Evolutionary conservation across 2,329 filamentous ascomycete genomes (phyloP).

Genomic region (Ophiostoma sp.): DNA sequence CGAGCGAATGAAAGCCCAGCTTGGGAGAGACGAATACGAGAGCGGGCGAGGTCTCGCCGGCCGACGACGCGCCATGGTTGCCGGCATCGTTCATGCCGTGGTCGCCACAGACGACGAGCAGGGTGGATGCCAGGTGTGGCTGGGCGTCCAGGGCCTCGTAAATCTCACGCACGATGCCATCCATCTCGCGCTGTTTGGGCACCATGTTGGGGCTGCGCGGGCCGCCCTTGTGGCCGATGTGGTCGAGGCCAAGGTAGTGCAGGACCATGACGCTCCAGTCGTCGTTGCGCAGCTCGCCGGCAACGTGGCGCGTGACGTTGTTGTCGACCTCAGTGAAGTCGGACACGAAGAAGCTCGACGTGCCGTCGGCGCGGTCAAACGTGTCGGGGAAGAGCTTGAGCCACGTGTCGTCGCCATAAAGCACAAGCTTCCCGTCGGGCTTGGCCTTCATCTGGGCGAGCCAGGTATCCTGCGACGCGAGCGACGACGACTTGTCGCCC

Average conservation of each 20-base stretch:
- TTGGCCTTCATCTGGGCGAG: slow-evolving; percentile 82
- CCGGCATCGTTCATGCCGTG: slow-evolving; percentile 99
- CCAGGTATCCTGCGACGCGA: slow-evolving; percentile 91
- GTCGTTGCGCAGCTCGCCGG: slow-evolving; percentile 63
- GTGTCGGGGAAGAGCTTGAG: slow-evolving; percentile 88
- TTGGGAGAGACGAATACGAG: slow-evolving; percentile 87
- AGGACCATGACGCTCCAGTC: slow-evolving; percentile 95
- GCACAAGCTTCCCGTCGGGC: slow-evolving; percentile 67
- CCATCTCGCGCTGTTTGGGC: slow-evolving; percentile 84
- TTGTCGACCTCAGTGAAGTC: slow-evolving; percentile 97
- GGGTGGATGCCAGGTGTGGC: slow-evolving; percentile 65
- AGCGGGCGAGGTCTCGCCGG: slow-evolving; percentile 90
- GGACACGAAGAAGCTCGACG: slow-evolving; percentile 96
- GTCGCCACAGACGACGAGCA: slow-evolving; percentile 84
- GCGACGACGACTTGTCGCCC: slow-evolving; percentile 80
- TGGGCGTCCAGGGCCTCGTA: slow-evolving; percentile 68
- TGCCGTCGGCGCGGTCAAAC: slow-evolving; percentile 84
- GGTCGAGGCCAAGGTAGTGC: slow-evolving; percentile 92
- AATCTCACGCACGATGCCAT: slow-evolving; percentile 45
- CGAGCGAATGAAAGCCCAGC: slow-evolving; percentile 40
- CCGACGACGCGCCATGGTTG: slow-evolving; percentile 90
- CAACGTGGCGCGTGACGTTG: slow-evolving; percentile 89
- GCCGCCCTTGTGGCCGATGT: slow-evolving; percentile 95
- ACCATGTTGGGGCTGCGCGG: slow-evolving; percentile 81
- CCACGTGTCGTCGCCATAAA: slow-evolving; percentile 99